phyloP scores from a whole-genome alignment of 495 filamentous ascomycete species.

The Jackrogersella minutella region DNA sequence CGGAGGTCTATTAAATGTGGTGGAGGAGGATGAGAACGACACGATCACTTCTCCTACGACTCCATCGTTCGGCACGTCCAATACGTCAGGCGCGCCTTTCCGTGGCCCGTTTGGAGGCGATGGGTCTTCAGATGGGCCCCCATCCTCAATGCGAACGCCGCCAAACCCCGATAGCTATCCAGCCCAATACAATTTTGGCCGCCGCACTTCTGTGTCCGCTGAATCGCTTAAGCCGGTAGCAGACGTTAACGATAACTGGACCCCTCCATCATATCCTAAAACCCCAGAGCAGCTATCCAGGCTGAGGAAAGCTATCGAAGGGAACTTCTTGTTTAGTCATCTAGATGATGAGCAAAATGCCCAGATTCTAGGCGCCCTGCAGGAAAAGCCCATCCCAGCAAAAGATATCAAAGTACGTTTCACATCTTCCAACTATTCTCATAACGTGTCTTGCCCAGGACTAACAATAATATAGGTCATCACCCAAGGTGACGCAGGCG shows the following conservation, averaged over 20 bases:
- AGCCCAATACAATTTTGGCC: conserved; percentile 89
- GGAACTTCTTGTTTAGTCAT: conserved; percentile 94
- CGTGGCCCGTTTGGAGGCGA: conserved; percentile 60
- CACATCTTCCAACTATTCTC: not conserved
- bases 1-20: conserved; percentile 56
- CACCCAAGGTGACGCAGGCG: conserved; percentile 92
- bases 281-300: conserved; percentile 79
- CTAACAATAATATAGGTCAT: conserved; percentile 68
- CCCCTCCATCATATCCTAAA: conserved; percentile 84
- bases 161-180: conserved; percentile 76
- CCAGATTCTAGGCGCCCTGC: conserved; percentile 87
- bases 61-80: conserved; percentile 52
- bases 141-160: conserved; percentile 51
- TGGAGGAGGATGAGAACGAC: conserved; percentile 69
- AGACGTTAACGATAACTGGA: conserved; percentile 86
- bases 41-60: conserved; percentile 64
- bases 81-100: conserved; percentile 44
- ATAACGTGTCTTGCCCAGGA: not conserved
- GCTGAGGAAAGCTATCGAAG: conserved; percentile 80
- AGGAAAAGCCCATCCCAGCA: conserved; percentile 94
- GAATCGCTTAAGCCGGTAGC: conserved; percentile 92
- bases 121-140: conserved; percentile 49
- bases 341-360: conserved; percentile 89
- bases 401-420: conserved; percentile 80
- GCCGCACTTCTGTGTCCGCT: conserved; percentile 95